Evolutionary conservation across 257 asterid genomes (phyloP).

Genomic region (Solanum pinnatisectum): DNA sequence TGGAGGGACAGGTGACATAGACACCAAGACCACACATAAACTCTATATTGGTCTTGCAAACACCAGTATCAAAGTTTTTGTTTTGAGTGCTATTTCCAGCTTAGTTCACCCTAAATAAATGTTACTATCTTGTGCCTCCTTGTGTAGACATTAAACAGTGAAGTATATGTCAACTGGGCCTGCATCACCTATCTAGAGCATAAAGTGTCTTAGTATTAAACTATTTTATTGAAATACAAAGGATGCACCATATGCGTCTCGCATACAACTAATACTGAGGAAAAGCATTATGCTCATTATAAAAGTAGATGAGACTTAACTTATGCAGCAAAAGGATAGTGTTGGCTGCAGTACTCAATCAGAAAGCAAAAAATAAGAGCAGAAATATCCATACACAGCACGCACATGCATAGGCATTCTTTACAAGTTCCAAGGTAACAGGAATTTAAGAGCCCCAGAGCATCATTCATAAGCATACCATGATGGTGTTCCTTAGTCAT

Average conservation of each 20-base stretch:
- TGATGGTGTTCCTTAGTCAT: not conserved
- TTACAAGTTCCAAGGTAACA: not conserved
- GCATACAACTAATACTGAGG: not conserved
- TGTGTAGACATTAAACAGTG: not conserved
- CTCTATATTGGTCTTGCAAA: not conserved
- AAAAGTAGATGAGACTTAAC: not conserved
- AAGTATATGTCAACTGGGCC: not conserved
- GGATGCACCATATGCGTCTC: not conserved
- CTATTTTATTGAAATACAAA: not conserved
- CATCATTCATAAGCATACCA: not conserved
- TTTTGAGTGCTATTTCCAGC: not conserved
- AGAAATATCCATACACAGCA: not conserved
- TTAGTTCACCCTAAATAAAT: not conserved
- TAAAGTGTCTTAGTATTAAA: not conserved
- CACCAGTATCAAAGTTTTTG: not conserved
- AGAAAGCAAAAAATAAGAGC: not conserved
- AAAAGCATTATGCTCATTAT: not conserved
- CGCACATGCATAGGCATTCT: not conserved
- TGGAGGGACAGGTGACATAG: not conserved
- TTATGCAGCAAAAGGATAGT: not conserved
- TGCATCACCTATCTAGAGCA: not conserved
- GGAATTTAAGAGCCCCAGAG: not conserved
- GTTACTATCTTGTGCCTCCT: not conserved
- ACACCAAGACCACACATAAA: not conserved
- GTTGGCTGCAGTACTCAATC: not conserved